phyloP scores from a whole-genome alignment of 495 filamentous ascomycete species.

The Elasticomyces elasticus region DNA sequence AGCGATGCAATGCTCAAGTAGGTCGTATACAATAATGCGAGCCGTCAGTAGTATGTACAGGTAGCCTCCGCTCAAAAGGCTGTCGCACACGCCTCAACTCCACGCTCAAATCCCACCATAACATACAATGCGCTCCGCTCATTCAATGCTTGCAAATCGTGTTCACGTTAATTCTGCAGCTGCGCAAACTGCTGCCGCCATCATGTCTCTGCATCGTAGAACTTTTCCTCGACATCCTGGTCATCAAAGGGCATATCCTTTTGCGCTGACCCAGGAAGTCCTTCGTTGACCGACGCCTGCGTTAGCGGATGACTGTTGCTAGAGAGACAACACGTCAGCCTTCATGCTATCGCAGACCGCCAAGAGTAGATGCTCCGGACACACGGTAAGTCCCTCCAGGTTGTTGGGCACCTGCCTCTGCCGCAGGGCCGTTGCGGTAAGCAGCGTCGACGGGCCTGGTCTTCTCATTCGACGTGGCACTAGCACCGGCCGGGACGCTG shows the following conservation, averaged over 20 bases:
- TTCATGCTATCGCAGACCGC: neutral
- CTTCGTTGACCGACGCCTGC: neutral
- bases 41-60: neutral
- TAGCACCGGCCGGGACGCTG: neutral
- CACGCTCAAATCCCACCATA: neutral
- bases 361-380: conserved; percentile 7
- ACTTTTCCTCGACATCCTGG: neutral
- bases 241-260: neutral
- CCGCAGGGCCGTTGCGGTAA: conserved; percentile 8
- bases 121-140: neutral
- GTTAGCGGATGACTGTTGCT: neutral
- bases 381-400: conserved; percentile 6
- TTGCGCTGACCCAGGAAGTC: neutral
- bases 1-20: neutral
- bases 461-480: neutral
- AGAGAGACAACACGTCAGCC: neutral
- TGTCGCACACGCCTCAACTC: neutral
- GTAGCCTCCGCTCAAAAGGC: neutral
- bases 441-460: neutral
- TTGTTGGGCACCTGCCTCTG: neutral
- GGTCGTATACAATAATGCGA: neutral
- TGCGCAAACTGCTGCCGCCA: too few species aligned
- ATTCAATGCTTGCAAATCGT: neutral
- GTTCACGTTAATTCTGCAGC: too few species aligned
- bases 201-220: neutral